A percentile compares a stretch with the other conserved stretches of the same genome.
phyloP scores from a whole-genome alignment of 768 basidiomycete species.

The Kwoniella dejecticola region DNA sequence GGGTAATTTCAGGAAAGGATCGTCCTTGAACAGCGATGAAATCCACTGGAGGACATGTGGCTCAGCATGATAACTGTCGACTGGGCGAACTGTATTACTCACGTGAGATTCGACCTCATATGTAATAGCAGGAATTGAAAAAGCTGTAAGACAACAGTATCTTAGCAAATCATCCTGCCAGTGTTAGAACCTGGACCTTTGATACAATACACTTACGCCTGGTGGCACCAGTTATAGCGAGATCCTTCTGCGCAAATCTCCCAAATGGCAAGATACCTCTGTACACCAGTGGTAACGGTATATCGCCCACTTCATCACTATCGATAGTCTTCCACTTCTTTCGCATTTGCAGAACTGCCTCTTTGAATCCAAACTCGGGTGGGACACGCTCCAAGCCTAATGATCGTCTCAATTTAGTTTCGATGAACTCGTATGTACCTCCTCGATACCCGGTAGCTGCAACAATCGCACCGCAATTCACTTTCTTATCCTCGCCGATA shows the following conservation, averaged over 20 bases:
- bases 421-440: constrained; percentile 10
- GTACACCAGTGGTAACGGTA: background rate
- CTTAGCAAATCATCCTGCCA: background rate
- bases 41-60: constrained; percentile 1
- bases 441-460: constrained; percentile 18
- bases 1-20: background rate
- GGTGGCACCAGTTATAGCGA: constrained; percentile 10
- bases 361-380: background rate
- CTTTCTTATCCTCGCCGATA: background rate
- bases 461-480: constrained; percentile 13
- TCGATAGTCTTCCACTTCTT: constrained; percentile 2
- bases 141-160: background rate
- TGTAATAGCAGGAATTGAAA: constrained; percentile 1
- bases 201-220: constrained; percentile 2
- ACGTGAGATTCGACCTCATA: constrained; percentile 17
- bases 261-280: constrained; percentile 7
- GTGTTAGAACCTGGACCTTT: background rate
- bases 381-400: background rate
- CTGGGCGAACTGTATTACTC: background rate
- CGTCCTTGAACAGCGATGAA: constrained; percentile 7
- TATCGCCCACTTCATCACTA: background rate
- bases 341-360: background rate
- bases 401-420: background rate
- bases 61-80: background rate
- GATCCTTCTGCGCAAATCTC: constrained; percentile 1